A percentile compares a stretch with the other conserved stretches of the same genome.
Conservation (phyloP, 83 land plant species). For the Thuja plicata region DNA sequence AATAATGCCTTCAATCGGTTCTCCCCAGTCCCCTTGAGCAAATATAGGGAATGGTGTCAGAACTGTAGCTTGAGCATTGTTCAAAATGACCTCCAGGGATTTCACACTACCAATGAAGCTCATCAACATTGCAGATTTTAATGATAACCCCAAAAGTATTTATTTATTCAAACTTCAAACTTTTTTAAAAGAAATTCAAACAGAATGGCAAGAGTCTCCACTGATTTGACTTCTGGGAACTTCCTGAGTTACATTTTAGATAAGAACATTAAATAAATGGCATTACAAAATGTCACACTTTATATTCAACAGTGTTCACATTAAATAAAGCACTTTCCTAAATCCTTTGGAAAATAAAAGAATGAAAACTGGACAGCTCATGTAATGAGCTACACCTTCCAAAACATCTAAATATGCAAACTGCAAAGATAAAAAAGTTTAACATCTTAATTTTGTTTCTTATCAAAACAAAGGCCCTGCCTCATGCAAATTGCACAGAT, state of each 20-base stretch:
- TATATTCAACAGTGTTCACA: too few species aligned
- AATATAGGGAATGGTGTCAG: neutral
- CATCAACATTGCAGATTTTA: neutral
- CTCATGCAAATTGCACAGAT: neutral
- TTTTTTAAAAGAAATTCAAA: neutral
- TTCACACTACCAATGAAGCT: too few species aligned
- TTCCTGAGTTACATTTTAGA: neutral
- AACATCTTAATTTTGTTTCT: neutral
- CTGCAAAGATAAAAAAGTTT: neutral
- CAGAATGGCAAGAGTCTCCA: neutral
- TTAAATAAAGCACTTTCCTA: neutral
- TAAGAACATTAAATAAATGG: too few species aligned
- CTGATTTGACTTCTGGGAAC: neutral
- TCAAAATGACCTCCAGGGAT: neutral
- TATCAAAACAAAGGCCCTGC: neutral
- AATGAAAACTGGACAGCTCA: too few species aligned
- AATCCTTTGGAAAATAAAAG: too few species aligned
- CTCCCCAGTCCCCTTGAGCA: neutral
- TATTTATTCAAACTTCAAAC: neutral
- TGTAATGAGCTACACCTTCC: neutral
- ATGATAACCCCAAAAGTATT: neutral
- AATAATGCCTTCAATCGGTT: neutral
- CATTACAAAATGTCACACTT: too few species aligned
- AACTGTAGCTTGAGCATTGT: neutral
- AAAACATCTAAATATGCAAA: too few species aligned